Evolutionary conservation across 1,139 yeast species (phyloP).

Genomic region (Yamadazyma triangularis): DNA sequence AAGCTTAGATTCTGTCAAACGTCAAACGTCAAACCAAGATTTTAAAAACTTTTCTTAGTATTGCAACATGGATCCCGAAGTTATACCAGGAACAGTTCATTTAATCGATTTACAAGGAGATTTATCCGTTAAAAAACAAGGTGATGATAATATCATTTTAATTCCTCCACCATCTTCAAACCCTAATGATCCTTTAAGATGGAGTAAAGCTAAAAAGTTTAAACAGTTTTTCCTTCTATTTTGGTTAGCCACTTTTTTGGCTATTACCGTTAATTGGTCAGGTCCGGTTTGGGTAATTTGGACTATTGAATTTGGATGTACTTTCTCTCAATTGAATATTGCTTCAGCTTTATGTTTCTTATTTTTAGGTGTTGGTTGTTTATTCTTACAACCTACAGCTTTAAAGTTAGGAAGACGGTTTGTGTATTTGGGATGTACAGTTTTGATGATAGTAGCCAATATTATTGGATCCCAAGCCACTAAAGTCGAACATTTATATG

Average conservation of each 20-base stretch:
- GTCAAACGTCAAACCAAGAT: too few species aligned
- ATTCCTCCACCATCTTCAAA: slow-evolving; percentile 35
- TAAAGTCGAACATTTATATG: slow-evolving; percentile 24
- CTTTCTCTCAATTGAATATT: slow-evolving; percentile 23
- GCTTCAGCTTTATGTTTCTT: slow-evolving; percentile 31
- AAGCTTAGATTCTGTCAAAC: too few species aligned
- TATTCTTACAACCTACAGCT: slow-evolving; percentile 38
- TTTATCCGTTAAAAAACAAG: slow-evolving; percentile 28
- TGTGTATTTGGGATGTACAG: slow-evolving; percentile 31
- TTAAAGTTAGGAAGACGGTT: slow-evolving; percentile 37
- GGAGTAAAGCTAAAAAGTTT: slow-evolving; percentile 29
- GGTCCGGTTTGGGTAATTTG: slow-evolving; percentile 40
- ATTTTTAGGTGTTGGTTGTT: slow-evolving; percentile 36
- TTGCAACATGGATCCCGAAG: slow-evolving; percentile 24
- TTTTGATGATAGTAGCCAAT: slow-evolving; percentile 28
- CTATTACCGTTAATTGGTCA: slow-evolving; percentile 36
- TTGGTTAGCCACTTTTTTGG: slow-evolving; percentile 35
- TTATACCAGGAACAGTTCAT: slow-evolving; percentile 61
- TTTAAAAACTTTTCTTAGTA: too few species aligned
- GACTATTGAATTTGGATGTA: slow-evolving; percentile 26
- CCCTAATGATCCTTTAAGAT: slow-evolving; percentile 37
- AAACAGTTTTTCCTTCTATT: slow-evolving; percentile 30
- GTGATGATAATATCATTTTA: slow-evolving; percentile 22
- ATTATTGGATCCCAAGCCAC: slow-evolving; percentile 32
- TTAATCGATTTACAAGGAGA: slow-evolving; percentile 45